Base-by-base conservation (phyloP, 208 protist genomes). In the Hexamita inflata region DNA sequence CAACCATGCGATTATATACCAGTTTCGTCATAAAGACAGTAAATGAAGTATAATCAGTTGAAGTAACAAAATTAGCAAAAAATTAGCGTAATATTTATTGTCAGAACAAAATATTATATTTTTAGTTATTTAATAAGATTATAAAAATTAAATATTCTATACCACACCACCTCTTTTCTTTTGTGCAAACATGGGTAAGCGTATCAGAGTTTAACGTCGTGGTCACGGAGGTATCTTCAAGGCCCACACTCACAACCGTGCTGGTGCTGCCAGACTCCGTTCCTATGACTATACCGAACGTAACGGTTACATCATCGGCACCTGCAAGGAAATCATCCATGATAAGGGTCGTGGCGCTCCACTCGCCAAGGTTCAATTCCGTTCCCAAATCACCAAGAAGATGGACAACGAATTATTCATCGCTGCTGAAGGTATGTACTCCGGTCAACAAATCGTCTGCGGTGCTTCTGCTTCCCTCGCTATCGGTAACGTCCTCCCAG, bases 341-440 rank as follows among this genome's bases (percentile, higher is more conserved):
- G 96, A 99, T 80, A 88, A 94, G 60, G 95, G 96, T 62, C 89
- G 96, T 88, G 96, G 96, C 84, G 96, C 95, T 73, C 94, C 96
- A 59, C 85, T 99, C 53, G 95, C 94, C 61, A 80, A 83, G 73
- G 92, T 99, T 79, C 81, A 90, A 75, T 99, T 98, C 92, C 90
- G 90, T 79, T 49, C 53, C 34, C 7, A 40, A 0, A 28, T 26
- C 0, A 62, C 49, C 13, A 61, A 40, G 42, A 34, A 58, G 83
- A 95, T 82, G 86, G 91, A 61, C 93, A 95, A 85, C 77, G 87
- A 95, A 86, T 75, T 90, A 38, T 96, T 98, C 83, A 88, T 97
- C 73, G 93, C 93, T 65, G 83, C 92, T 73, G 96, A 99, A 88
- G 96, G 96, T 75, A 90, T 98, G 78, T 94, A 97, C 88, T 95